A percentile compares a stretch with the other conserved stretches of the same genome.
Conservation (phyloP, 768 basidiomycete genomes). For the Boletellus ananiceps region DNA sequence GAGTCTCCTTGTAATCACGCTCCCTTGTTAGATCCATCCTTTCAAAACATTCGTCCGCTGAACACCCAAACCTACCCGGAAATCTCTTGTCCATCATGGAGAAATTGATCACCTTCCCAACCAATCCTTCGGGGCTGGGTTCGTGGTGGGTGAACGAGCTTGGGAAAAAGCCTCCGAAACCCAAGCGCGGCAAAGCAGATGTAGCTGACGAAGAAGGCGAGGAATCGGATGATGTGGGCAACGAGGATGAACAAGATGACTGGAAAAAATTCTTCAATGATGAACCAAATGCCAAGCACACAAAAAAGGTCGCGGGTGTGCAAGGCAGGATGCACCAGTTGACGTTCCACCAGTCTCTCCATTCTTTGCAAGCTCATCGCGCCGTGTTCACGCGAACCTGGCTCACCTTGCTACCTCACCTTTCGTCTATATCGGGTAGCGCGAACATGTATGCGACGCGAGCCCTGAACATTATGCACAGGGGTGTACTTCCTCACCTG, state of each 20-base stretch:
- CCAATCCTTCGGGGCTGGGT: slow-evolving; percentile 60
- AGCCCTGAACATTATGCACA: slow-evolving; percentile 75
- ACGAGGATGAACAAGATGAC: slow-evolving; percentile 47
- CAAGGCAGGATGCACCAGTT: slow-evolving; percentile 54
- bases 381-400: slow-evolving; percentile 81
- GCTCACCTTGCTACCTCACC: slow-evolving; percentile 62
- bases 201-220: slow-evolving; percentile 34
- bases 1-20: neutral
- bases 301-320: slow-evolving; percentile 35
- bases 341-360: slow-evolving; percentile 72
- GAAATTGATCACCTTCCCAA: slow-evolving; percentile 68
- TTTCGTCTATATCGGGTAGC: slow-evolving; percentile 38
- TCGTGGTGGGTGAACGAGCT: slow-evolving; percentile 78
- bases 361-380: slow-evolving; percentile 70
- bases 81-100: slow-evolving; percentile 65
- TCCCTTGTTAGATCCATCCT: slow-evolving; percentile 19
- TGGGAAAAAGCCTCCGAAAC: slow-evolving; percentile 49
- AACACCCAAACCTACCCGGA: slow-evolving; percentile 39
- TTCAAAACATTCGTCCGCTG: slow-evolving; percentile 24
- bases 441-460: slow-evolving; percentile 41
- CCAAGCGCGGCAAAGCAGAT: slow-evolving; percentile 41
- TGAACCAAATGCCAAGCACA: slow-evolving; percentile 35
- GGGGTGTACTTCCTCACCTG: slow-evolving; percentile 77
- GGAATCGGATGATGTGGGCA: slow-evolving; percentile 31
- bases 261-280: slow-evolving; percentile 88